A percentile compares a stretch with the other conserved stretches of the same genome.
phyloP scores from a whole-genome alignment of 371 early-diverging fungal genomes.

The Actinomortierella ambigua region DNA sequence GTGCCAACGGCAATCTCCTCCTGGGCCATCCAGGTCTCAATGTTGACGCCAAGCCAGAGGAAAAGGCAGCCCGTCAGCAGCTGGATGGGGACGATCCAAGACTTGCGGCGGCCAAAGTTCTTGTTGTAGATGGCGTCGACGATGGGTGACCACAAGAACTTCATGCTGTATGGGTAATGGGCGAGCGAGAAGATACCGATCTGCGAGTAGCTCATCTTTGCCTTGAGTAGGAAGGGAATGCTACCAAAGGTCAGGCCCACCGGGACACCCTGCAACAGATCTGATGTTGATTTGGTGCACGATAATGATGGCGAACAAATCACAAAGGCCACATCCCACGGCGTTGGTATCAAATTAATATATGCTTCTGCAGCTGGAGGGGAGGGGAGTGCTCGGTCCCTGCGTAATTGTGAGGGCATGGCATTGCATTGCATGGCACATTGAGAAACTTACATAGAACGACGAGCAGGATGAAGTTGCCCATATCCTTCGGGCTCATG shows the following conservation, averaged over 20 bases:
- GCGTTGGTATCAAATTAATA: not conserved
- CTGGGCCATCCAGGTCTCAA: conserved; percentile 76
- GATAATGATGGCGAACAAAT: not conserved
- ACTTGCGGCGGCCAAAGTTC: conserved; percentile 88
- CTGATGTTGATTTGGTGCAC: conserved; percentile 37
- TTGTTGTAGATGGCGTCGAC: conserved; percentile 89
- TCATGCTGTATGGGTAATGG: conserved; percentile 92
- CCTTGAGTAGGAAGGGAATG: conserved; percentile 93
- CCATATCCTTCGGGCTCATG: conserved; percentile 53
- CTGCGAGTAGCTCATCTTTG: conserved; percentile 87
- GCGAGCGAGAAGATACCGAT: conserved; percentile 93
- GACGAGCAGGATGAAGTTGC: conserved; percentile 70
- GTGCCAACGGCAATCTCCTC: conserved; percentile 65
- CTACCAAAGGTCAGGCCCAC: conserved; percentile 91
- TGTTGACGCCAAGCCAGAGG: conserved; percentile 73
- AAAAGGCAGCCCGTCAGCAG: conserved; percentile 77
- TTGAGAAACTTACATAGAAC: conserved; percentile 62
- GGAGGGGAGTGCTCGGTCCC: too few relatives aligned
- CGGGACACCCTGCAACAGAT: conserved; percentile 94
- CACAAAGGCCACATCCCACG: too few relatives aligned
- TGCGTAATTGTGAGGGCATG: not conserved
- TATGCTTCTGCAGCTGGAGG: not conserved
- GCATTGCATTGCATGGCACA: not conserved
- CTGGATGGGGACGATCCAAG: conserved; percentile 99
- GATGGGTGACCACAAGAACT: conserved; percentile 95